Percentiles rank a stretch among this genome's conserved stretches.
These are phyloP conservation scores for Zygosaccharomyces siamensis DNA, from an alignment of 805 yeast genomes.

Conservation along the genomic window DNA sequence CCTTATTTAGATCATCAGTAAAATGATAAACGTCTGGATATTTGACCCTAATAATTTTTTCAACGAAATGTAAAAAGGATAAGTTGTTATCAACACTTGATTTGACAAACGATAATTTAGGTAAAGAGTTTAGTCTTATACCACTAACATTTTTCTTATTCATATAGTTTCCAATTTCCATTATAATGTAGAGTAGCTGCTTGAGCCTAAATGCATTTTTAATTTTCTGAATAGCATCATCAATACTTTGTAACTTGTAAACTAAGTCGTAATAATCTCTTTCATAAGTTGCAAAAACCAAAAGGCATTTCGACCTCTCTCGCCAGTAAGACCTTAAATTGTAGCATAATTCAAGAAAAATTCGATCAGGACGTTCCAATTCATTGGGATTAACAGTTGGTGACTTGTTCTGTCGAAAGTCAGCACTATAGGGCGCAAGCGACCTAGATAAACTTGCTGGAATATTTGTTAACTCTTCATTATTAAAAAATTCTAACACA, in stretches of 20 bases:
- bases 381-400: constrained; percentile 43
- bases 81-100: constrained; percentile 58
- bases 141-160: constrained; percentile 72
- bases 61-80: constrained; percentile 73
- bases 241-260: constrained; percentile 51
- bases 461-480: constrained; percentile 58
- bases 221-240: constrained; percentile 53
- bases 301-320: constrained; percentile 60
- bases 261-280: constrained; percentile 62
- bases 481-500: constrained; percentile 64
- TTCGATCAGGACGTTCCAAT: constrained; percentile 64
- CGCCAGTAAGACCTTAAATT: constrained; percentile 69
- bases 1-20: constrained; percentile 52
- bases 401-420: constrained; percentile 36
- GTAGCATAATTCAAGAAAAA: constrained; percentile 62
- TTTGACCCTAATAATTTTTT: constrained; percentile 56
- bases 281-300: constrained; percentile 51
- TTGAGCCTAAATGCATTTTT: constrained; percentile 50
- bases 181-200: constrained; percentile 57
- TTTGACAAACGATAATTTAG: constrained; percentile 64
- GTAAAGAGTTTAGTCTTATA: constrained; percentile 63
- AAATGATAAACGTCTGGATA: constrained; percentile 62
- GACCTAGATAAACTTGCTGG: constrained; percentile 51
- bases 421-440: constrained; percentile 60
- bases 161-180: constrained; percentile 76